A percentile compares a stretch with the other conserved stretches of the same genome.
Conservation (phyloP, 495 filamentous ascomycete species). For the Tuber aestivum region DNA sequence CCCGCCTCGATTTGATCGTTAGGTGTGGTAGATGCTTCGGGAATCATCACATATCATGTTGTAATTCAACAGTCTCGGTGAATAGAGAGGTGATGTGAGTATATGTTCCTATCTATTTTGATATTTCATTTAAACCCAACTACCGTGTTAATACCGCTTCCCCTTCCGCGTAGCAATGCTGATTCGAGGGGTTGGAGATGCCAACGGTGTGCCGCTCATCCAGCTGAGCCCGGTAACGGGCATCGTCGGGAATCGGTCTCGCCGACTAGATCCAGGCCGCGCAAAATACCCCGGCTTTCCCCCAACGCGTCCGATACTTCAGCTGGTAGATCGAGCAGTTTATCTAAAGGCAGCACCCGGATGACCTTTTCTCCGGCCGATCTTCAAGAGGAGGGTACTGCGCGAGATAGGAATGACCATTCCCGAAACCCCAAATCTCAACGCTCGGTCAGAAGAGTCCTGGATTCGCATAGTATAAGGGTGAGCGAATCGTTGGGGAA, state of each 20-base stretch:
- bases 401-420: not conserved
- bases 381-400: not conserved
- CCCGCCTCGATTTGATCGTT: slow-evolving; percentile 17
- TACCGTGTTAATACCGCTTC: not conserved
- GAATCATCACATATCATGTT: slow-evolving; percentile 33
- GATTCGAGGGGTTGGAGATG: slow-evolving; percentile 27
- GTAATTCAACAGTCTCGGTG: slow-evolving; percentile 23
- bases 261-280: not conserved
- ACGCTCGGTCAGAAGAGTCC: not conserved
- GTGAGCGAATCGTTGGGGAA: not conserved
- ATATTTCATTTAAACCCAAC: not conserved
- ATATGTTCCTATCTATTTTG: slow-evolving; percentile 5
- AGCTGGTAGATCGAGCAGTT: not conserved
- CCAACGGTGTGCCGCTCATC: slow-evolving; percentile 20
- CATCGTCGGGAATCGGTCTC: not conserved
- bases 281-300: not conserved
- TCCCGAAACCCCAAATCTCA: not conserved
- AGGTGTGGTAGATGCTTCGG: slow-evolving; percentile 22
- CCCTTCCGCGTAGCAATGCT: slow-evolving; percentile 12
- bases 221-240: not conserved
- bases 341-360: not conserved
- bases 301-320: not conserved
- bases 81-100: slow-evolving; percentile 24
- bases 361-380: slow-evolving; percentile 1
- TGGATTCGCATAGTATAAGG: not conserved